These are phyloP conservation scores for Monilinia aucupariae DNA, from an alignment of 2,329 filamentous ascomycete genomes.

Conservation along the genomic window DNA sequence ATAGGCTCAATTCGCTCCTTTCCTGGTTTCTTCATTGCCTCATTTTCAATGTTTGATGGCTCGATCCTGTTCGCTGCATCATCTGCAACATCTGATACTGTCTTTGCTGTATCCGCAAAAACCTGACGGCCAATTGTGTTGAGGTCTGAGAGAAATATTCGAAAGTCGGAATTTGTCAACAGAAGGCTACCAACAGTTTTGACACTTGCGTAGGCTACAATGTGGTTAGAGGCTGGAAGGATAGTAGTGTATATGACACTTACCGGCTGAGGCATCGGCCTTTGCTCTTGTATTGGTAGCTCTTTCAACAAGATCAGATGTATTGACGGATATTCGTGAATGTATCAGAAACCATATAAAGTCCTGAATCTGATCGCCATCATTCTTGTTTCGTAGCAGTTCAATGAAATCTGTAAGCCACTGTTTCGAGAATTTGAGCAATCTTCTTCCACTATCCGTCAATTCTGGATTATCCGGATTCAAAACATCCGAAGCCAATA, in stretches of 20 bases:
- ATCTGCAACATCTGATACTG: slow-evolving; percentile 69
- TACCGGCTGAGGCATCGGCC: slow-evolving; percentile 67
- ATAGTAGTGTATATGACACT: slow-evolving; percentile 24
- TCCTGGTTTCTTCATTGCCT: slow-evolving; percentile 44
- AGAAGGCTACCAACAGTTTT: slow-evolving; percentile 80
- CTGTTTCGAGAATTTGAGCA: slow-evolving; percentile 66
- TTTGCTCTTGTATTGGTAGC: slow-evolving; percentile 59
- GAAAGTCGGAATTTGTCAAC: slow-evolving; percentile 84
- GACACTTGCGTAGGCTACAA: slow-evolving; percentile 69
- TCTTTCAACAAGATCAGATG: slow-evolving; percentile 55
- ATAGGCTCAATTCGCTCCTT: slow-evolving; percentile 34
- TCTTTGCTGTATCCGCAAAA: slow-evolving; percentile 78
- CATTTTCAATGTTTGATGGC: slow-evolving; percentile 57
- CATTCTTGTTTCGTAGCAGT: slow-evolving; percentile 77
- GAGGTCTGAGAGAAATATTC: slow-evolving; percentile 76
- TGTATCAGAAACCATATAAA: slow-evolving; percentile 80
- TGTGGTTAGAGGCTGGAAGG: slow-evolving; percentile 26
- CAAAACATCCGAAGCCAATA: slow-evolving; percentile 72
- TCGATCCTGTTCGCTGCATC: slow-evolving; percentile 68
- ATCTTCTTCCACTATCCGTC: slow-evolving; percentile 68
- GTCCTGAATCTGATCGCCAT: slow-evolving; percentile 79
- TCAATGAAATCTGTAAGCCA: slow-evolving; percentile 77
- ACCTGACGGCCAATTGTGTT: slow-evolving; percentile 75
- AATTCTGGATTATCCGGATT: slow-evolving; percentile 70
- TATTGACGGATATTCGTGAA: slow-evolving; percentile 64